These are phyloP conservation scores for Tremellales sp. DNA, from an alignment of 1,284 basidiomycete genomes.

Conservation along the genomic window DNA sequence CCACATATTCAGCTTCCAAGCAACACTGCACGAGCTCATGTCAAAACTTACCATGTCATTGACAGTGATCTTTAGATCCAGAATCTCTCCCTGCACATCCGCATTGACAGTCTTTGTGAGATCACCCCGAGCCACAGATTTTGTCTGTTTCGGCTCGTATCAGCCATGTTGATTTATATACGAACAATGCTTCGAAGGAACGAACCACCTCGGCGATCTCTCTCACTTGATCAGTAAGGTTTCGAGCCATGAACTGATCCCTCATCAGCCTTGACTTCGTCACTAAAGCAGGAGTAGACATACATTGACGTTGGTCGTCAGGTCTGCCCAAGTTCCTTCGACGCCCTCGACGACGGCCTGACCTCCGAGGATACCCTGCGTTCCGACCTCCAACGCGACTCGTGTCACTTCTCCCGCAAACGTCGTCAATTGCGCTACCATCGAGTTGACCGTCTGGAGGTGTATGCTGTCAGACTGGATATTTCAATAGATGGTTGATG, in stretches of 20 bases:
- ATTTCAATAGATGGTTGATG: neutral
- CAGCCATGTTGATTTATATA: neutral
- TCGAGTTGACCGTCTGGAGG: constrained; percentile 54
- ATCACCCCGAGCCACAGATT: constrained; percentile 91
- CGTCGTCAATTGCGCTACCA: constrained; percentile 83
- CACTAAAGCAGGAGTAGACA: constrained; percentile 41
- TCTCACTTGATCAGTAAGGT: constrained; percentile 93
- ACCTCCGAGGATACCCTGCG: constrained; percentile 86
- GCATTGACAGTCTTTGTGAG: constrained; percentile 85
- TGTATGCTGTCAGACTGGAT: neutral
- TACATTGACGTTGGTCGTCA: constrained; percentile 84
- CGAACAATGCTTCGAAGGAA: too few relatives aligned
- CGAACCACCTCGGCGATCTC: constrained; percentile 85
- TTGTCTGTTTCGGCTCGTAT: constrained; percentile 57
- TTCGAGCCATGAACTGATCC: constrained; percentile 63
- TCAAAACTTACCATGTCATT: constrained; percentile 49
- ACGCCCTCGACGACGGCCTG: constrained; percentile 89
- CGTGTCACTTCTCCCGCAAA: constrained; percentile 94
- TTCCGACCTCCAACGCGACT: constrained; percentile 87
- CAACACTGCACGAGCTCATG: neutral
- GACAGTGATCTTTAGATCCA: constrained; percentile 72
- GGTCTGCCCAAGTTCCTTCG: constrained; percentile 89
- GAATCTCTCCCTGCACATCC: constrained; percentile 95
- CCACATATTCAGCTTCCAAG: neutral
- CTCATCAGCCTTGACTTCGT: constrained; percentile 12